These are phyloP conservation scores for Seiridium unicorne DNA, from an alignment of 2,329 filamentous ascomycete genomes.

Conservation along the genomic window DNA sequence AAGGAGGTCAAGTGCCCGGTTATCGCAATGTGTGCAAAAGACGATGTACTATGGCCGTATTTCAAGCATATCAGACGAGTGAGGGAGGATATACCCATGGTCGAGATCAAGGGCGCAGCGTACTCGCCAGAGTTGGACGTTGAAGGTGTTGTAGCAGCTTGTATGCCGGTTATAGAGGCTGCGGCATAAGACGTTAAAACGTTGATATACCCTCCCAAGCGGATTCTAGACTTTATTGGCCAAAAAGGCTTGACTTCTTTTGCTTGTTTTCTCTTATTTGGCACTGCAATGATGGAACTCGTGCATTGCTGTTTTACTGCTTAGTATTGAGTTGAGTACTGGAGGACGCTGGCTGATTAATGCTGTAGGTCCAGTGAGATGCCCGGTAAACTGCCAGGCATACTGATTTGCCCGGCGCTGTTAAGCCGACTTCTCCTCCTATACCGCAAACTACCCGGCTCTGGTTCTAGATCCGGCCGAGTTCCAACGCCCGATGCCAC, in stretches of 20 bases:
- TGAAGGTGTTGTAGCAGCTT: not conserved
- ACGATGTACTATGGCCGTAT: conserved; percentile 9
- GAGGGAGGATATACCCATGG: not conserved
- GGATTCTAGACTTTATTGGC: not conserved
- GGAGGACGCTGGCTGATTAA: conserved; percentile 22
- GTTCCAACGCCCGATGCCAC: conserved; percentile 41
- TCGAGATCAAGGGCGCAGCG: conserved; percentile 4
- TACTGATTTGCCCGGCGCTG: conserved; percentile 34
- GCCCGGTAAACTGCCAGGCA: conserved; percentile 46
- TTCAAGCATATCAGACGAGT: not conserved
- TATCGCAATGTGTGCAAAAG: conserved; percentile 9
- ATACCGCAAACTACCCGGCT: conserved; percentile 32
- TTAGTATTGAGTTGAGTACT: not conserved
- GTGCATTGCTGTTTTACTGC: not conserved
- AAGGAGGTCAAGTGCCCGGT: conserved; percentile 5
- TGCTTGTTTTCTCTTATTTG: too few relatives aligned
- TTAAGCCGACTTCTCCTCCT: conserved; percentile 35
- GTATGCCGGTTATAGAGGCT: not conserved
- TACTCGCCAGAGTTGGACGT: conserved; percentile 4
- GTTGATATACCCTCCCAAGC: too few relatives aligned
- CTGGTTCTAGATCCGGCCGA: conserved; percentile 30
- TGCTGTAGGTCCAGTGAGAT: conserved; percentile 59
- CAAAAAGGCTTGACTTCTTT: not conserved
- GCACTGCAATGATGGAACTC: too few relatives aligned
- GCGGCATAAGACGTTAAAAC: too few relatives aligned